phyloP scores from a whole-genome alignment of 1,284 basidiomycete species.

The Pyrrhoderma noxium region DNA sequence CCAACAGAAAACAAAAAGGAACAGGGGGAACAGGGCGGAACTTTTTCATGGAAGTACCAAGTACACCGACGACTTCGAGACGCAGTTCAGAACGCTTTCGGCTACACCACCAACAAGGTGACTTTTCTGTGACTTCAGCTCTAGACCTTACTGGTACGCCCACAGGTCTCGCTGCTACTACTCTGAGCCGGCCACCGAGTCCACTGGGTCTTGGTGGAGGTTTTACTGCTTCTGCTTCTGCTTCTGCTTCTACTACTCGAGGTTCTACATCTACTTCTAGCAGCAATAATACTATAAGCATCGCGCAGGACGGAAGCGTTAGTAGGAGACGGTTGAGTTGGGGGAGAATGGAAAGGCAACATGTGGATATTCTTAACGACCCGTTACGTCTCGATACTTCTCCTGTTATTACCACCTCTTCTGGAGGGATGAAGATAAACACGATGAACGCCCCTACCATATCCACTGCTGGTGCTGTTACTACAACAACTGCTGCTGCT shows the following conservation, averaged over 20 bases:
- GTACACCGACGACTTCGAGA: too few relatives aligned
- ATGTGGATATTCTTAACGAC: conserved; percentile 16
- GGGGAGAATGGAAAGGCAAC: conserved; percentile 18
- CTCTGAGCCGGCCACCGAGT: too few relatives aligned
- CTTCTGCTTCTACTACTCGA: too few relatives aligned
- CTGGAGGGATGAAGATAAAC: not conserved
- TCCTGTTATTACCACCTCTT: not conserved
- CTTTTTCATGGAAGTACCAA: too few relatives aligned
- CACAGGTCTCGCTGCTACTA: conserved; percentile 19
- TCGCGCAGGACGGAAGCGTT: conserved; percentile 13
- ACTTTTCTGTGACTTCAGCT: conserved; percentile 46
- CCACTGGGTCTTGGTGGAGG: too few relatives aligned
- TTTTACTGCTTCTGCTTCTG: too few relatives aligned
- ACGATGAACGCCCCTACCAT: not conserved
- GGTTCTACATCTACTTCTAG: too few relatives aligned
- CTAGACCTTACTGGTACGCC: conserved; percentile 44
- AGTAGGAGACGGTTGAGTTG: conserved; percentile 17
- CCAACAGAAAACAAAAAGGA: too few relatives aligned
- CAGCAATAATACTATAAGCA: not conserved
- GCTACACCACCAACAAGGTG: not conserved
- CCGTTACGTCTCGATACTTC: conserved; percentile 14
- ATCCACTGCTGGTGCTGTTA: not conserved
- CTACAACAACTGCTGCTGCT: not conserved
- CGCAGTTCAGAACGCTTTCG: too few relatives aligned
- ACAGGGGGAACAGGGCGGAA: too few relatives aligned